phyloP scores from a whole-genome alignment of 139 green algal genomes.

The Chlorella sp. region DNA sequence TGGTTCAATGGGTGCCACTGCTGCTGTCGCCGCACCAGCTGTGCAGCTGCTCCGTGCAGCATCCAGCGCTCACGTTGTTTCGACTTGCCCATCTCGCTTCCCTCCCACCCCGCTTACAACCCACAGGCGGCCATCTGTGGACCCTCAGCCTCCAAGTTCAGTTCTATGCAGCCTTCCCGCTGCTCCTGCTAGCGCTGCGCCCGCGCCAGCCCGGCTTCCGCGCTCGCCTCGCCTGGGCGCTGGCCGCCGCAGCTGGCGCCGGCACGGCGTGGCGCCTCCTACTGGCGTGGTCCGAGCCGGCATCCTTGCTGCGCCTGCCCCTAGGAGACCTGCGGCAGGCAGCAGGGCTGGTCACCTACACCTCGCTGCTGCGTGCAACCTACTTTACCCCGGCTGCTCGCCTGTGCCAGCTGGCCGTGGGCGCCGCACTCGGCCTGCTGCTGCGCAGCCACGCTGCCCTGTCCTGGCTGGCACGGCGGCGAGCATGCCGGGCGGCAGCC shows the following conservation, averaged over 20 bases:
- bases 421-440: conserved; percentile 21
- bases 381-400: neutral
- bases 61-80: too few relatives aligned
- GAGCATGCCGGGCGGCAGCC: neutral
- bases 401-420: neutral
- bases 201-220: conserved; percentile 3
- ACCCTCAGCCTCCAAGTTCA: neutral
- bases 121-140: neutral
- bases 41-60: neutral
- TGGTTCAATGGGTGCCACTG: too few relatives aligned
- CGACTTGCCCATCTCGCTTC: neutral
- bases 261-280: conserved; percentile 1
- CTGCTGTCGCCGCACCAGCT: too few relatives aligned
- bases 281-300: neutral
- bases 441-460: neutral
- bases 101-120: neutral
- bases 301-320: neutral
- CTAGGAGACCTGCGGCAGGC: neutral
- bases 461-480: neutral
- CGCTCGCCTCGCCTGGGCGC: neutral
- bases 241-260: neutral
- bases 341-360: neutral
- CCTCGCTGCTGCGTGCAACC: neutral
- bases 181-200: conserved; percentile 13
- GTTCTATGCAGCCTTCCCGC: neutral